Evolutionary conservation across 2,329 filamentous ascomycete species (phyloP), one percentile per base, ranked within the genome.

Genomic region (Didymella segeticola): DNA sequence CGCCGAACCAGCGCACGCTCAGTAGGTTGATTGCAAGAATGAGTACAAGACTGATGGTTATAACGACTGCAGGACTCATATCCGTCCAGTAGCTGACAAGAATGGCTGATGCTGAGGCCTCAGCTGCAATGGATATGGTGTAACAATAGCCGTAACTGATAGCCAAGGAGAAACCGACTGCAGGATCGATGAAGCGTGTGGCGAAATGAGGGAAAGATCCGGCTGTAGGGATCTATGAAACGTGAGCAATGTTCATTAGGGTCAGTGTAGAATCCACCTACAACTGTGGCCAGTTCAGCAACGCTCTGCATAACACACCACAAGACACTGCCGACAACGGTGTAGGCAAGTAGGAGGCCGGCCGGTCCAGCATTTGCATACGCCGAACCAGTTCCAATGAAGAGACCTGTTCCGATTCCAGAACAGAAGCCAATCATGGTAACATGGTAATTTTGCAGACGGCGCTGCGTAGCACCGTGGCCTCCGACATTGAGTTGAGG

Each of bases 171-270:
- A 87, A 86, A 12, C 85, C 84, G 14, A 86, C 78, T 4, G 85
- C 79, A 14, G 86, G 84, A 68, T 88, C 85, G 10, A 84, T 83
- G 80, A 84, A 88, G 57, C 84, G 78, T 26, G 83, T 84, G 2
- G 84, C 84, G 56, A 86, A 79, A 54, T 85, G 83, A 58, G 87
- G 81, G 63, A 86, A 87, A 2, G 82, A 82, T 47, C 84, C 84
- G 41, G 79, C 80, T 30, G 58, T 64, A 8, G 59, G 59, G 5
- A 64, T 61, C 61, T 60, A 38, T 2, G 9, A 4, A 19, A 27
- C 12, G 22, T 60, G 26, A 60, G 54, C 19, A 17, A 6, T 12
- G 14, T 33, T 11, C 20, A 4, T 6, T 2, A 1, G 19, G 10
- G 1, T 9, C 29, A 33, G 5, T 4, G 11, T 14, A 2, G 9